Evolutionary conservation across 1,139 yeast genomes (phyloP), one percentile per base, ranked within the genome.

Genomic region (Yamadazyma friedrichii): DNA sequence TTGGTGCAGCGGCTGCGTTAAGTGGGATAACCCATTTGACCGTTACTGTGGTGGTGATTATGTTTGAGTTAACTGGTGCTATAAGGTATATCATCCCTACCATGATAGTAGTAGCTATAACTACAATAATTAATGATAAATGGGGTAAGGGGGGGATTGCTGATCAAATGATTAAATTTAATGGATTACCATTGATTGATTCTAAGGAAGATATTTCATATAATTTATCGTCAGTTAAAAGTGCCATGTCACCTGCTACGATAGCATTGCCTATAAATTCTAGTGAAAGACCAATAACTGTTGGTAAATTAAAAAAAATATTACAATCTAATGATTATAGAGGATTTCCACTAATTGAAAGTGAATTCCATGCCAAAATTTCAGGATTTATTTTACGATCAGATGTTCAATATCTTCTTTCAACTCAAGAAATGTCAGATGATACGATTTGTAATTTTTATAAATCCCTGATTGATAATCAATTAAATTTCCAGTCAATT

Each of bases 51-150:
- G 98, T 89, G 1, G 93, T 94, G 8, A 85, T 94, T 34, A 86
- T 94, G 93, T 89, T 93, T 65, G 99, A 94, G 61, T 70, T 93
- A 40, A 93, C 98, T 0, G 98, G 98, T 16, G 98, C 97, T 1
- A 70, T 89, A 39, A 79, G 87, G 38, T 91, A 88, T 57, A 87
- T 93, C 39, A 75, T 93, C 24, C 98, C 98, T 1, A 88, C 95
- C 0, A 93, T 93, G 98, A 85, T 94, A 39, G 95, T 88, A 0
- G 96, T 94, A 1, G 93, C 96, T 1, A 78, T 85, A n/a, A 89
- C 98, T 1, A 86, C 88, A 52, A 66, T 82, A 35, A 81, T 93
- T 24, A 79, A 80, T 48, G 94, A 86, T 49, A 73, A 68, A 42
- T 84, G 86, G 72, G 95, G 96, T 2, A 71, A 78, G 33, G 81